A percentile compares a stretch with the other conserved stretches of the same genome.
Conservation (phyloP, 1,284 basidiomycete genomes). For the Boletus austroedulis region DNA sequence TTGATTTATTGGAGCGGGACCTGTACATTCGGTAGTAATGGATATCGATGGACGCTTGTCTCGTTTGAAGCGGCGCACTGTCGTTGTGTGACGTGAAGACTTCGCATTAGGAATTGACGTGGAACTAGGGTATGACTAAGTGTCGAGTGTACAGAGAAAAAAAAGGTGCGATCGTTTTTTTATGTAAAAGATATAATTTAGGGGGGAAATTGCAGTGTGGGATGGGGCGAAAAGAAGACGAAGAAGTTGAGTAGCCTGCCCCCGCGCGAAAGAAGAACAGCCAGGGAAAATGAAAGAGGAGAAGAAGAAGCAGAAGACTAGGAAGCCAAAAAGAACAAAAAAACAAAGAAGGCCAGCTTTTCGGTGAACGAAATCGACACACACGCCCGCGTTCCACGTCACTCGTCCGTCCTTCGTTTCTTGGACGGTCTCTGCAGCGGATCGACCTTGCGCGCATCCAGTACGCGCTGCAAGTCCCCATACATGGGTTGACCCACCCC, state of each 20-base stretch:
- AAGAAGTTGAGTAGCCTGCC: neutral
- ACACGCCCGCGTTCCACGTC: neutral
- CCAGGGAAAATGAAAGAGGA: neutral
- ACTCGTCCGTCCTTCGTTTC: slow-evolving; percentile 35
- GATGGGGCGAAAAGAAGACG: neutral
- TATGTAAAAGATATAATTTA: slow-evolving; percentile 21
- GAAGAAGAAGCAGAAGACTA: too few relatives aligned
- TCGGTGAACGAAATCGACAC: slow-evolving; percentile 7
- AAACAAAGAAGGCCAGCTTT: neutral
- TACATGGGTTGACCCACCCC: slow-evolving; percentile 36
- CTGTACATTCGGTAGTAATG: neutral
- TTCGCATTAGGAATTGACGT: slow-evolving; percentile 3
- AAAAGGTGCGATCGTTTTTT: neutral
- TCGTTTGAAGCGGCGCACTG: too few relatives aligned
- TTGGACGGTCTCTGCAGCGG: slow-evolving; percentile 23
- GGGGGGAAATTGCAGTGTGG: neutral
- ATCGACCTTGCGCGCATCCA: slow-evolving; percentile 32
- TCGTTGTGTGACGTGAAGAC: neutral
- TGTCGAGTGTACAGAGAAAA: neutral
- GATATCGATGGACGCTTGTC: neutral
- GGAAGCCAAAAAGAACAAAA: neutral
- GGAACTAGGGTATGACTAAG: neutral
- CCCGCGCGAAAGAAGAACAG: neutral
- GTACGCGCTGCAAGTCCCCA: slow-evolving; percentile 26
- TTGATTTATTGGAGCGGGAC: neutral